Conservation (phyloP, 2,329 filamentous ascomycete species). For the Diaporthe sp. region DNA sequence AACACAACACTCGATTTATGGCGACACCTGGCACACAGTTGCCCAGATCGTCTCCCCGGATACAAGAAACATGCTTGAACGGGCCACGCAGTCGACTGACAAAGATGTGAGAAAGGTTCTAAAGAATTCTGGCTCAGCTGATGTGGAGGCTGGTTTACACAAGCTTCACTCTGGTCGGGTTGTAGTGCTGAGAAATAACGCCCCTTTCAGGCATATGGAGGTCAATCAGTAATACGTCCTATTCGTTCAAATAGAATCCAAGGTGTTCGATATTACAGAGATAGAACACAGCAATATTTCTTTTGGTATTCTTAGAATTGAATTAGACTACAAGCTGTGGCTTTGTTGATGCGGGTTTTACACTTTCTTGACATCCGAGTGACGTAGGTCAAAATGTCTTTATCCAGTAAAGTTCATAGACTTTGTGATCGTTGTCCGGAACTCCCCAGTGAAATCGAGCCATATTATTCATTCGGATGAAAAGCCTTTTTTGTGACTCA, state of each 20-base stretch:
- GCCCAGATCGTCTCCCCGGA: constrained; percentile 15
- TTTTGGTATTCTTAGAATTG: no score
- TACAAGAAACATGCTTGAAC: neutral
- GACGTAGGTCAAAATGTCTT: no score
- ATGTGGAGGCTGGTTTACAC: neutral
- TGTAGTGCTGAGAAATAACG: neutral
- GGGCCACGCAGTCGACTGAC: neutral
- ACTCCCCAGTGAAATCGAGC: no score
- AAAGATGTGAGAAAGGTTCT: neutral
- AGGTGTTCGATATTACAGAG: neutral
- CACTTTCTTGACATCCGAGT: no score
- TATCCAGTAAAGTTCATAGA: no score
- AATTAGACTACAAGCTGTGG: no score
- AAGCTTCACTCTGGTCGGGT: neutral
- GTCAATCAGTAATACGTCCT: neutral
- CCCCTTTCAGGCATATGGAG: neutral
- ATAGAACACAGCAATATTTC: neutral
- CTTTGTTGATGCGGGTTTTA: no score
- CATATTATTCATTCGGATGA: no score
- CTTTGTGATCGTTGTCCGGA: no score
- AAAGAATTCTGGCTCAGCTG: neutral
- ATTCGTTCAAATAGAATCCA: neutral
- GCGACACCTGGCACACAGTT: neutral
- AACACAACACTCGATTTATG: neutral
- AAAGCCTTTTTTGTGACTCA: no score